Percentiles rank a stretch among this genome's conserved stretches.
Evolutionary conservation across 768 basidiomycete genomes (phyloP).

Genomic region (Lentinula guzmanii): DNA sequence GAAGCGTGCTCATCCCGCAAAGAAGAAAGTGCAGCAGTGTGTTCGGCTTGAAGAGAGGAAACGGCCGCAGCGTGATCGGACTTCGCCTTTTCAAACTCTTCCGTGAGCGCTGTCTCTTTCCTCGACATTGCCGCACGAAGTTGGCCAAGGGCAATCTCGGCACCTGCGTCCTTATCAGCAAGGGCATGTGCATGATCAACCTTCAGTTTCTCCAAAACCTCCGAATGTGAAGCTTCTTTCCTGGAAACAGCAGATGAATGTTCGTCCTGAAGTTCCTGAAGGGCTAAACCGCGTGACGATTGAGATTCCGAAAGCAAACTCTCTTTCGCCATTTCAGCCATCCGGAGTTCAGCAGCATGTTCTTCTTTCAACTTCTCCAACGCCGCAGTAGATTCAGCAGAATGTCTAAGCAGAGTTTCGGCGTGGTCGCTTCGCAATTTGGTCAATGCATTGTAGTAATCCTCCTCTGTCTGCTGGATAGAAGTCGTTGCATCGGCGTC

Average conservation of each 20-base stretch:
- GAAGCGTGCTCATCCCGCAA: conserved; percentile 52
- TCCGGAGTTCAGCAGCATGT: conserved; percentile 66
- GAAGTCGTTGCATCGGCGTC: conserved; percentile 51
- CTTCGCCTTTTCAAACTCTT: conserved; percentile 62
- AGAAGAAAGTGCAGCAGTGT: conserved; percentile 51
- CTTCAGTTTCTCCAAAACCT: conserved; percentile 62
- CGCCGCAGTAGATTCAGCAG: conserved; percentile 50
- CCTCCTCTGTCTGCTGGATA: conserved; percentile 68
- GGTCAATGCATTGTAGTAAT: conserved; percentile 76
- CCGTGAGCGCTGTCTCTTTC: conserved; percentile 59
- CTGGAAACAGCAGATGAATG: conserved; percentile 57
- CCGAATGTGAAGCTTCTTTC: conserved; percentile 59
- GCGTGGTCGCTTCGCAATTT: conserved; percentile 72
- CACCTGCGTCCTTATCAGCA: conserved; percentile 56
- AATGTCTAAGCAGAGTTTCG: conserved; percentile 55
- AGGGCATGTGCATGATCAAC: conserved; percentile 26
- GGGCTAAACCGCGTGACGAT: conserved; percentile 52
- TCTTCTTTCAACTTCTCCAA: conserved; percentile 74
- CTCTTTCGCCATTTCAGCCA: conserved; percentile 70
- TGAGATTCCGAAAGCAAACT: conserved; percentile 72
- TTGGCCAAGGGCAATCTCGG: conserved; percentile 52
- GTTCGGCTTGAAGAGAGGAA: conserved; percentile 55
- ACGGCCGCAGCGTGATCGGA: conserved; percentile 9
- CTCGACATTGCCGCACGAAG: conserved; percentile 56
- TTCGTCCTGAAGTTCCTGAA: conserved; percentile 68